Conservation (phyloP, 495 filamentous ascomycete species). For the Hypoxylon trugodes region DNA sequence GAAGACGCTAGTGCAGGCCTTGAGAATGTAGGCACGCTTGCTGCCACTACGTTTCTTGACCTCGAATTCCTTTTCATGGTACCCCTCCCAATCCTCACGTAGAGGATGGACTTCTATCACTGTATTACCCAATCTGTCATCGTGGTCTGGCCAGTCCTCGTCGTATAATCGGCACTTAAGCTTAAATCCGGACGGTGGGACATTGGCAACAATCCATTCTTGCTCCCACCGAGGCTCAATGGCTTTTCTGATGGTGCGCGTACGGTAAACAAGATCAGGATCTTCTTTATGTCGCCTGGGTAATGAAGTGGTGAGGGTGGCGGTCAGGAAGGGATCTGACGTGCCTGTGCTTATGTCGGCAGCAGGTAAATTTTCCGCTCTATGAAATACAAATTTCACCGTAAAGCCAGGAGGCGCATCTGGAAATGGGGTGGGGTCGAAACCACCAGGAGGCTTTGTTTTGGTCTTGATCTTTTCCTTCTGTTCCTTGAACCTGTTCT, state of each 20-base stretch:
- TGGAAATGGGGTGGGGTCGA: conserved; percentile 79
- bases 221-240: conserved; percentile 82
- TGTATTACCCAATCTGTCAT: conserved; percentile 87
- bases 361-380: conserved; percentile 79
- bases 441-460: conserved; percentile 78
- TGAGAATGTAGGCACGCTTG: conserved; percentile 81
- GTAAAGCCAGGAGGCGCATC: conserved; percentile 78
- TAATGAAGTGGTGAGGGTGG: conserved; percentile 68
- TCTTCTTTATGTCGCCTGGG: conserved; percentile 82
- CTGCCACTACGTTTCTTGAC: conserved; percentile 85
- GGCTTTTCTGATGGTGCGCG: conserved; percentile 73
- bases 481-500: conserved; percentile 62
- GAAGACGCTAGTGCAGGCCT: conserved; percentile 64
- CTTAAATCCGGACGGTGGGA: conserved; percentile 78
- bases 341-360: conserved; percentile 79
- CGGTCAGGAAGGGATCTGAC: conserved; percentile 84
- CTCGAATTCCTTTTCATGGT: conserved; percentile 67
- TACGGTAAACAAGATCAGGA: conserved; percentile 74
- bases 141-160: conserved; percentile 85
- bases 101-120: conserved; percentile 68
- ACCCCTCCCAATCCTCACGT: conserved; percentile 70
- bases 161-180: conserved; percentile 86
- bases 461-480: conserved; percentile 67
- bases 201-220: conserved; percentile 87
- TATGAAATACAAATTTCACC: conserved; percentile 84